Base-by-base conservation (phyloP, 345 rosid species). In the Clarkia xantiana region DNA sequence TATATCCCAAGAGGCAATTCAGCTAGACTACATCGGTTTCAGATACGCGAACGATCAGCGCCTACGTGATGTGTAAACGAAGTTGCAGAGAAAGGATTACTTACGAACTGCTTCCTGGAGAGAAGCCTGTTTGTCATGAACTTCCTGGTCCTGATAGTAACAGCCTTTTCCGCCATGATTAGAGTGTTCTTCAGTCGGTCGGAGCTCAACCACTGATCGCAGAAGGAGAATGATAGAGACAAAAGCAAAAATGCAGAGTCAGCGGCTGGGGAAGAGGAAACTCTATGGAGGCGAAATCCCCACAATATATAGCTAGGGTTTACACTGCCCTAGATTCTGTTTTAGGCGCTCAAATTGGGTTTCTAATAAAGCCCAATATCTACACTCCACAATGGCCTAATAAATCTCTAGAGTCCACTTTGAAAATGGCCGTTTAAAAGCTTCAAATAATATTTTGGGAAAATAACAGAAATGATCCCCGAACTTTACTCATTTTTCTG, bases 101-200 rank as follows among this genome's bases (percentile, higher is more conserved):
- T 23, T 45, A 75, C 81, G 49, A 71, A 76, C 34, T 76, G 75
- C 62, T 76, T 72, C 67, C 77, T 69, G 3, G 77, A 76, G 18
- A 76, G 77, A 13, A 76, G 75, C 51, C 77, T 57, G 67, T 72
- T 76, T 36, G 75, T 72, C 81, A 72, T 76, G 66, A 76, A 76
- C 66, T 76, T 72, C 56, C 81, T 64, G 11, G 77, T 71, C 18
- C 75, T 49, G 14, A 75, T 69, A 7, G 77, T 75, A 14, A 75
- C 67, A 1, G 77, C 80, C 58, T 75, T 75, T 44, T 76, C 81
- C 41, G 77, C 70, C 81, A 76, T 76, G 6, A 6, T 42, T 13
- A 0, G 14, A 19, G 1, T 9, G 10, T 17, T 10, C 46, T 18
- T 46, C 19, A 18, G 44, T 47, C 48, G 3, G 16, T 40, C 55